Conservation (phyloP, 2,329 filamentous ascomycete species). For the Venturiaceae sp. region DNA sequence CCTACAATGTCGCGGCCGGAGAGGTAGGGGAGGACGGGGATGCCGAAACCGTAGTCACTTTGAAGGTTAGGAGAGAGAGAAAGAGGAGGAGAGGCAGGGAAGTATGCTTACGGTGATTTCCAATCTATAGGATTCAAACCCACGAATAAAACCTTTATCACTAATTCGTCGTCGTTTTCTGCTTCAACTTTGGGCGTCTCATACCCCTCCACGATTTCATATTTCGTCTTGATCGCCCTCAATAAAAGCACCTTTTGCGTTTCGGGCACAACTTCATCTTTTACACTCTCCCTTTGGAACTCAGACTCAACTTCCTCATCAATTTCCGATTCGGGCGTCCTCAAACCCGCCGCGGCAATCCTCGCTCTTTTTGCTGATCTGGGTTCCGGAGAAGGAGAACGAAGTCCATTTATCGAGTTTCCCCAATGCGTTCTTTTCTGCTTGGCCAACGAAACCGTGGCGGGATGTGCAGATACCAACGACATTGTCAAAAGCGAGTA, state of each 20-base stretch:
- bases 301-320: background rate
- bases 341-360: background rate
- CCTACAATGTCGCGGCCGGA: constrained; percentile 63
- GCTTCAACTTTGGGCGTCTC: constrained; percentile 33
- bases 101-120: constrained; percentile 54
- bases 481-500: background rate
- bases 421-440: background rate
- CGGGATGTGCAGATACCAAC: background rate
- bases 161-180: constrained; percentile 39
- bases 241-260: constrained; percentile 41
- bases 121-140: constrained; percentile 71
- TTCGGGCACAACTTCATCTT: constrained; percentile 8
- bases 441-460: background rate
- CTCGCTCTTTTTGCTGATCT: background rate
- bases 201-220: constrained; percentile 35
- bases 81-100: background rate
- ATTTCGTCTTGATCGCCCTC: constrained; percentile 40
- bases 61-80: background rate
- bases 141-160: constrained; percentile 54
- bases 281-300: background rate
- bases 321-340: background rate
- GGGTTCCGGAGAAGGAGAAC: background rate
- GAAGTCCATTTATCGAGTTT: background rate
- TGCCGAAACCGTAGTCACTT: constrained; percentile 61
- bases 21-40: constrained; percentile 58